A percentile compares a stretch with the other conserved stretches of the same genome.
Conservation (phyloP, 2,329 filamentous ascomycete genomes). For the Neopestalotiopsis sp. region DNA sequence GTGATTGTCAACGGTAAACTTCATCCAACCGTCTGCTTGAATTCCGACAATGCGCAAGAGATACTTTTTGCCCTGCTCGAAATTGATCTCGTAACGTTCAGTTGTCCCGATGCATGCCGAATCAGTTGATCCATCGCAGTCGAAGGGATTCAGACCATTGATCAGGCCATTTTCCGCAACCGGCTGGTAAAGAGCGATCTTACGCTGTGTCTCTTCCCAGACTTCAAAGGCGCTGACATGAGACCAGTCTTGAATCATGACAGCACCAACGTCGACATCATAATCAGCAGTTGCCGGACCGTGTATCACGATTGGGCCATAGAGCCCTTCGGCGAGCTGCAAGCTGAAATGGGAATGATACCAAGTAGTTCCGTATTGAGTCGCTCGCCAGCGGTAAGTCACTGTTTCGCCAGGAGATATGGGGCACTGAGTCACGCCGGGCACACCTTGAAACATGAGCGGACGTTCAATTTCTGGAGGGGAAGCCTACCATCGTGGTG, state of each 20-base stretch:
- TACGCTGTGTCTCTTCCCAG: constrained; percentile 33
- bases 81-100: constrained; percentile 44
- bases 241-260: constrained; percentile 58
- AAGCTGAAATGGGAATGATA: constrained; percentile 65
- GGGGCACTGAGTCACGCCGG: constrained; percentile 53
- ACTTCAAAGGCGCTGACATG: constrained; percentile 36
- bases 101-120: constrained; percentile 52
- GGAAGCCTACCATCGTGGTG: constrained; percentile 52
- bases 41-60: constrained; percentile 51
- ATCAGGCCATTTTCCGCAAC: constrained; percentile 45
- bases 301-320: constrained; percentile 66
- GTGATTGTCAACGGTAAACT: constrained; percentile 61
- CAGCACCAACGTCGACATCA: constrained; percentile 65
- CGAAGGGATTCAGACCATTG: constrained; percentile 36
- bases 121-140: constrained; percentile 40
- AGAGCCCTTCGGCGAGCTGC: constrained; percentile 57
- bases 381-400: constrained; percentile 63
- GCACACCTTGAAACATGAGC: constrained; percentile 46
- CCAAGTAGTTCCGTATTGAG: constrained; percentile 59
- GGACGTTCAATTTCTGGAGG: neutral
- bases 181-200: constrained; percentile 25
- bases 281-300: constrained; percentile 64
- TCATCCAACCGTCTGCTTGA: constrained; percentile 47
- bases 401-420: constrained; percentile 53
- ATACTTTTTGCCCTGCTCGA: constrained; percentile 48